Evolutionary conservation across 495 filamentous ascomycete genomes (phyloP).

Genomic region (Bathelium albidoporum): DNA sequence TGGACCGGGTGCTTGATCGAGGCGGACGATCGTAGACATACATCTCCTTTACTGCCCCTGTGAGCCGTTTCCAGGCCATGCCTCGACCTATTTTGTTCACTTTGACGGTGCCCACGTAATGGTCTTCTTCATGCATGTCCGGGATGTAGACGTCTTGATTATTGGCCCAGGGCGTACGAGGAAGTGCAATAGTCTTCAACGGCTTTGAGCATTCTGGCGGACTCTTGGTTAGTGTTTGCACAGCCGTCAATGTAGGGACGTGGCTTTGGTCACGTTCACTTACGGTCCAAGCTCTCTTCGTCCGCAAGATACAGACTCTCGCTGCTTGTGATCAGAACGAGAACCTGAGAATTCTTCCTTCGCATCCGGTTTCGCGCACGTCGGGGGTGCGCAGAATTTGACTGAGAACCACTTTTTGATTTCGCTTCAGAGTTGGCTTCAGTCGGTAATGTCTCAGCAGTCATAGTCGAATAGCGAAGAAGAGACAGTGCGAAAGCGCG

Average conservation of each 20-base stretch:
- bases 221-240: not conserved
- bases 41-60: not conserved
- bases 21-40: constrained; percentile 3
- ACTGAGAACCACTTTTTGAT: not conserved
- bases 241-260: not conserved
- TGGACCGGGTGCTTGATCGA: not conserved
- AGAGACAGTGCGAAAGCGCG: no score
- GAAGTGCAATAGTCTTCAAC: not conserved
- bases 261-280: not conserved
- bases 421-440: not conserved
- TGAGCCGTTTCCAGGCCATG: not conserved
- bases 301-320: not conserved
- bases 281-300: not conserved
- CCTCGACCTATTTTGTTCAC: constrained; percentile 1
- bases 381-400: not conserved
- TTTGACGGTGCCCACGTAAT: not conserved
- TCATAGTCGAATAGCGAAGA: not conserved
- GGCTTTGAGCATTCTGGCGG: not conserved
- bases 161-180: not conserved
- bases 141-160: not conserved
- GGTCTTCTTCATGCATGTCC: not conserved
- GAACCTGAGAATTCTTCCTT: not conserved
- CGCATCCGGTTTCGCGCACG: not conserved
- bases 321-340: not conserved
- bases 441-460: not conserved